Evolutionary conservation across 2,329 filamentous ascomycete species (phyloP).

Genomic region (Dactylellina sp.): DNA sequence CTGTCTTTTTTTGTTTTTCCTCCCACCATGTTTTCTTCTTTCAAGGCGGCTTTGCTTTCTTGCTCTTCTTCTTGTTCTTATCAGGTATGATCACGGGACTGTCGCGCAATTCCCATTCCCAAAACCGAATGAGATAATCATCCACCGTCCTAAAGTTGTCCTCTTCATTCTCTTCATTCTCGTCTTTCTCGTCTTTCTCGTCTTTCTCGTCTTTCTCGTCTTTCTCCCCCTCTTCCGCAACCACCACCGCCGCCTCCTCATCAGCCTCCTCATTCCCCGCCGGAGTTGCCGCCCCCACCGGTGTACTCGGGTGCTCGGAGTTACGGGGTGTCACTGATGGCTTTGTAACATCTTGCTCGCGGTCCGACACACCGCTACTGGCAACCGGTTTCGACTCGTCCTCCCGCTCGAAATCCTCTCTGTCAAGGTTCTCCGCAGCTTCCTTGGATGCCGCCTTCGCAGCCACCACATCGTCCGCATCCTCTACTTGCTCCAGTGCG

Average conservation of each 20-base stretch:
- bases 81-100: slow-evolving; percentile 66
- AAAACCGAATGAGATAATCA: slow-evolving; percentile 78
- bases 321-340: slow-evolving; percentile 32
- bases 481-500: slow-evolving; percentile 88
- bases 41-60: slow-evolving; percentile 61
- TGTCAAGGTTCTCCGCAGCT: slow-evolving; percentile 74
- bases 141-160: slow-evolving; percentile 74
- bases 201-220: slow-evolving; percentile 61
- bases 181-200: slow-evolving; percentile 62
- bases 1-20: neutral
- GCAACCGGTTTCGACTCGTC: slow-evolving; percentile 36
- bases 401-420: slow-evolving; percentile 70
- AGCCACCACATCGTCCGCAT: slow-evolving; percentile 88
- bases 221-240: slow-evolving; percentile 50
- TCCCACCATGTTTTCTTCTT: neutral
- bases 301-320: slow-evolving; percentile 48
- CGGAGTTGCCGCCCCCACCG: slow-evolving; percentile 19
- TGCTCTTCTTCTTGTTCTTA: slow-evolving; percentile 66
- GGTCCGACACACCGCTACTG: slow-evolving; percentile 10
- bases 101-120: slow-evolving; percentile 71
- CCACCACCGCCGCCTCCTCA: slow-evolving; percentile 33
- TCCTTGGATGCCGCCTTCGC: slow-evolving; percentile 90
- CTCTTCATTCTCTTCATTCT: slow-evolving; percentile 63
- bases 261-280: slow-evolving; percentile 45
- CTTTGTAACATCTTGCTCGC: slow-evolving; percentile 29